Evolutionary conservation across 805 yeast species (phyloP), one percentile per base, ranked within the genome.

Genomic region (Torulaspora franciscae): DNA sequence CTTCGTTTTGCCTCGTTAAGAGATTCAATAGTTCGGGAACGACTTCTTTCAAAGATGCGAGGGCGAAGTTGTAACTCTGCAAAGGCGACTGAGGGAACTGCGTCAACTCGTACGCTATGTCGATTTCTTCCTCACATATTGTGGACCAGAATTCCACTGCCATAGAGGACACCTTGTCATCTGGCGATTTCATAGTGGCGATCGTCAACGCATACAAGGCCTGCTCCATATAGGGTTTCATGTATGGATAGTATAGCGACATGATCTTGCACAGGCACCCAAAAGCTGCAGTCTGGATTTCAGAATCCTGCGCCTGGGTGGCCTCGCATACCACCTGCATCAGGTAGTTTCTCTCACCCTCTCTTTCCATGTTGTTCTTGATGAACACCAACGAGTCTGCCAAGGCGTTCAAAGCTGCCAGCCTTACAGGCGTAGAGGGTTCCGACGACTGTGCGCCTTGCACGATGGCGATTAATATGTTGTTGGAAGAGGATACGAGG

Each of bases 321-420:
- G 97, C 96, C 69, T 93, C 98, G 70, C 99, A 93, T 11, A 93
- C 97, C 34, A 93, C 97, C 72, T 89, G 96, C 99, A 93, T 93
- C 65, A 93, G 85, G 68, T 85, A 89, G 65, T 93, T 90, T 62
- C 99, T 80, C 73, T 93, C 99, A 49, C 93, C 95, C 62, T 91
- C 98, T 48, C 85, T 77, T 56, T 81, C 89, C 73, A 93, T 93
- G 68, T 93, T 93, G 59, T 74, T 76, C 49, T 84, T 80, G 67
- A 93, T 88, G 66, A 91, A 93, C 54, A 83, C 95, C 56, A 93
- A 76, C 25, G 98, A 89, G 68, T 85, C 85, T 35, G 85, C 95
- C 50, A 93, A 76, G 2, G 99, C 96, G 61, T 85, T 85, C 55
- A 93, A 74, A 1, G 99, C 99, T 5, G 97, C 85, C 52, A 87